Evolutionary conservation across 148 eudicot genomes (phyloP), one percentile per base, ranked within the genome.

Genomic region (Polygonum aviculare): DNA sequence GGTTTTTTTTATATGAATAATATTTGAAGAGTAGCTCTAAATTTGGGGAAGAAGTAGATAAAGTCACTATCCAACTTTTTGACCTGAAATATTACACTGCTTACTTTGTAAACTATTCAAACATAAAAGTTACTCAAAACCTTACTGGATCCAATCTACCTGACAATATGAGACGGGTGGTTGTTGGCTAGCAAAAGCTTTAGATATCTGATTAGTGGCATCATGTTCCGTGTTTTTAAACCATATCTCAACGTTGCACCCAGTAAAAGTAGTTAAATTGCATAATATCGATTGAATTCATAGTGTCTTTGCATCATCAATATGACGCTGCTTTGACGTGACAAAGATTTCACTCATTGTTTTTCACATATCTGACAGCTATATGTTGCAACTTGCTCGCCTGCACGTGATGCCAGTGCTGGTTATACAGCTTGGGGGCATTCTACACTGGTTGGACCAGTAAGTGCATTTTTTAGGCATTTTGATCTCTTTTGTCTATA

Each of bases 351-450:
- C 3, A 26, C 16, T 62, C 38, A 6, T 67, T 67, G 2, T 12
- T 10, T 36, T 36, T 35, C 72, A 7, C 21, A 5, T 67, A 67
- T 33, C 44, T 16, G 72, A 36, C 72, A 93, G 98, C 75, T 93
- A 75, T 93, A 89, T 73, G 94, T 93, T 60, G 98, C 96, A 76
- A 91, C 94, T 71, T 93, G 98, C 79, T 88, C 98, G 55, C 98
- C 98, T 82, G 98, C 98, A 72, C 94, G 98, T 67, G 96, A 91
- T 79, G 84, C 76, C 75, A 85, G 81, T 71, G 89, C 94, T 84
- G 96, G 96, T 79, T 93, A 93, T 80, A 88, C 91, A 12, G 94
- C 98, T 73, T 93, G 98, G 98, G 98, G 98, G 10, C 98, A 93
- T 79, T 93, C 98, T 50, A 91, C 96, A 49, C 96, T 93, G 26